Evolutionary conservation across 495 filamentous ascomycete species (phyloP).

Genomic region (Tuber borchii): DNA sequence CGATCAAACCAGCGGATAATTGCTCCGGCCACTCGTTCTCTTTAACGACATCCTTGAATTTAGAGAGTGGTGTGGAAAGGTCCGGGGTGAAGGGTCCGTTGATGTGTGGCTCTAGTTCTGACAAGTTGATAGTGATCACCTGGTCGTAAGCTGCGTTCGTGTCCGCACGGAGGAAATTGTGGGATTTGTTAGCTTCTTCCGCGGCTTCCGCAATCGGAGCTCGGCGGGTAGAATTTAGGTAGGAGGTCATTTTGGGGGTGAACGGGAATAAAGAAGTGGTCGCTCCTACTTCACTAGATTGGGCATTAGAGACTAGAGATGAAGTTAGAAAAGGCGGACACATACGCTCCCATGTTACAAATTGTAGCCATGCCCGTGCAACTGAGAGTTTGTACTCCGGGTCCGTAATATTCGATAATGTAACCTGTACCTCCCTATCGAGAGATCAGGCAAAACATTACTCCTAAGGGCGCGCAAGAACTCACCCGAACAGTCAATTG

Average conservation of each 20-base stretch:
- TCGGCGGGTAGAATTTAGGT: slow-evolving; percentile 77
- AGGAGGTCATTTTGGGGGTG: slow-evolving; percentile 62
- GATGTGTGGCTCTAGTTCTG: slow-evolving; percentile 86
- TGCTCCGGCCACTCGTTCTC: slow-evolving; percentile 83
- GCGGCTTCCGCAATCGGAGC: slow-evolving; percentile 62
- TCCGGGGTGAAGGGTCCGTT: slow-evolving; percentile 97
- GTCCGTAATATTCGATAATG: slow-evolving; percentile 87
- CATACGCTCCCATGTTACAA: slow-evolving; percentile 69
- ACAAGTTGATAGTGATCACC: slow-evolving; percentile 85
- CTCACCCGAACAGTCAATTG: slow-evolving; percentile 69
- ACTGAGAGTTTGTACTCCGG: slow-evolving; percentile 81
- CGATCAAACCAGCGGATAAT: slow-evolving; percentile 87
- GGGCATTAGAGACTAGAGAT: slow-evolving; percentile 41
- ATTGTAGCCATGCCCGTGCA: slow-evolving; percentile 89
- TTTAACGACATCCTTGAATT: slow-evolving; percentile 74
- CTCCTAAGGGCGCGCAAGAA: background rate
- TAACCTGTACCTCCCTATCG: slow-evolving; percentile 76
- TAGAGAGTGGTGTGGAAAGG: slow-evolving; percentile 80
- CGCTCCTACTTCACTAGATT: slow-evolving; percentile 71
- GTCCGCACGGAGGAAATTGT: slow-evolving; percentile 66
- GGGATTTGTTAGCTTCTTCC: slow-evolving; percentile 48
- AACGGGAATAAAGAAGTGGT: slow-evolving; percentile 93
- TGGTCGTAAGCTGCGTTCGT: slow-evolving; percentile 78
- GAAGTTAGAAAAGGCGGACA: background rate
- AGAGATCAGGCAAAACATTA: slow-evolving; percentile 23